Evolutionary conservation across 2,329 filamentous ascomycete genomes (phyloP).

Genomic region (Diaporthe eres): DNA sequence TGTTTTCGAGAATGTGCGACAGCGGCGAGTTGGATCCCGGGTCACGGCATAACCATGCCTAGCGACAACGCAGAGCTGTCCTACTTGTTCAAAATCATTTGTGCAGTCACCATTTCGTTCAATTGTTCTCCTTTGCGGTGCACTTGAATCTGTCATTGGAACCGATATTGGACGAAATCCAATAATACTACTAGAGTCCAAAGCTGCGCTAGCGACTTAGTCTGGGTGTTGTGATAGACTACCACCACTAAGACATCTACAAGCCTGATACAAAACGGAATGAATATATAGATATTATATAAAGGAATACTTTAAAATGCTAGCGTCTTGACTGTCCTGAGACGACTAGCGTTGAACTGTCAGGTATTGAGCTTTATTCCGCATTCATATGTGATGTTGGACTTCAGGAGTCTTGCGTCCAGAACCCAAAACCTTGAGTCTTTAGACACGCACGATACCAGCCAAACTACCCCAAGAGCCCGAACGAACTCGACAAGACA

Average conservation of each 20-base stretch:
- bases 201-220: not conserved
- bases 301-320: no score
- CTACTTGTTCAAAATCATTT: not conserved
- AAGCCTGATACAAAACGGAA: not conserved
- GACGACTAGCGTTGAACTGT: not conserved
- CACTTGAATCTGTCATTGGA: not conserved
- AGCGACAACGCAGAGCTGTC: not conserved
- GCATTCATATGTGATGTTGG: not conserved
- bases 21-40: not conserved
- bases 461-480: not conserved
- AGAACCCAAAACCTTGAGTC: not conserved
- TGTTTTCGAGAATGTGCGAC: not conserved
- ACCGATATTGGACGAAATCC: not conserved
- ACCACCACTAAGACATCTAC: not conserved
- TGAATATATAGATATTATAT: not conserved
- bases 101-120: no score
- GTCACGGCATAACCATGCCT: not conserved
- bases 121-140: no score
- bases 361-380: not conserved
- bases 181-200: not conserved
- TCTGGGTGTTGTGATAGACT: no score
- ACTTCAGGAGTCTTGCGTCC: not conserved
- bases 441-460: not conserved
- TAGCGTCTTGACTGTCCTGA: not conserved
- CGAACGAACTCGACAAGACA: not conserved